Base-by-base conservation (phyloP, 306 rosid species). In the Acacia crassicarpa region DNA sequence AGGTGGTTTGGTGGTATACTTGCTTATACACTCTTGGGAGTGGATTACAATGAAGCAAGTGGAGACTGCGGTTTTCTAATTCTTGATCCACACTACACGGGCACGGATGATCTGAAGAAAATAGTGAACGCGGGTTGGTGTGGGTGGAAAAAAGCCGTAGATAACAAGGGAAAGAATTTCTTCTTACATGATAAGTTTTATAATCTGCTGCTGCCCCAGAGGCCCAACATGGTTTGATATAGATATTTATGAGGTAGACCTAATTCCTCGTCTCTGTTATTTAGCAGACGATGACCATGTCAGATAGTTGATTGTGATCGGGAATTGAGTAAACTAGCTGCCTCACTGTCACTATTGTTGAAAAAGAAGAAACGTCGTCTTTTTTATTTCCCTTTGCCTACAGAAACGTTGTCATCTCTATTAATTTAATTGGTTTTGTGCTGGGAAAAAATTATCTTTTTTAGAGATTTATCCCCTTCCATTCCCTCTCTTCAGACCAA, bases 1-100 rank as follows among this genome's bases (percentile, higher is more conserved):
- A 93, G 99, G 99, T 81, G 99, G n/a, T n/a, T n/a, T n/a, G n/a
- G 99, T 68, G 98, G 98, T 32, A 93, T 95, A 67, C 97, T 95
- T 72, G 99, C 99, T 53, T 95, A 95, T 85, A 95, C 99, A 44
- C 98, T 95, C 8, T 74, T 95, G 88, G 99, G 99, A 77, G 92
- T 95, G 69, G 99, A 95, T 83, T 95, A 88, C 87, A 92, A 93
- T 53, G 99, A 95, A 80, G 91, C 87, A 72, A 93, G 82, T 32
- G 99, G 99, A 78, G 99, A 95, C 82, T 92, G 96, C 19, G 99
- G 97, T 0, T 95, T 93, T 83, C 91, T 95, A 72, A 95, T 93
- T 62, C 97, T 95, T 32, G 99, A 95, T 92, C 99, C 99, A 40
- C 99, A 95, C 85, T 95, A 93, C 67, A 93, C 99, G 0, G 99